These are phyloP conservation scores for Sordariomycetes sp. DNA, from an alignment of 2,329 filamentous ascomycete genomes.

Conservation along the genomic window DNA sequence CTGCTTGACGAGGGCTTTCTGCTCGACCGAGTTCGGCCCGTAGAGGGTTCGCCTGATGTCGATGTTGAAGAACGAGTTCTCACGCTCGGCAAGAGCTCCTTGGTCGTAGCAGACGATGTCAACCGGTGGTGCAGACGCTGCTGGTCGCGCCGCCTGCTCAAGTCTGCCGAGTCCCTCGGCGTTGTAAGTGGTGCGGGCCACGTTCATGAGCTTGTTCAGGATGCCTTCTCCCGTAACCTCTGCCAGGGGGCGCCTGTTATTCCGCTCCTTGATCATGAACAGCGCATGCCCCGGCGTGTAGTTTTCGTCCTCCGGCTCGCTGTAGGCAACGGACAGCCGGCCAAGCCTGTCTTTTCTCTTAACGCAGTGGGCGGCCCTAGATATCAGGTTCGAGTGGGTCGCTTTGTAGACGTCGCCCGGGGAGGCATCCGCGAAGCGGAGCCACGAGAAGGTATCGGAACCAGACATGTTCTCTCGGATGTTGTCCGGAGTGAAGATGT, in stretches of 20 bases:
- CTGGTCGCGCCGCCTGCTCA: conserved; percentile 71
- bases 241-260: conserved; percentile 54
- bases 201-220: conserved; percentile 67
- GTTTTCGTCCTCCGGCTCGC: conserved; percentile 48
- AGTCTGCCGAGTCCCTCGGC: conserved; percentile 65
- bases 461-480: conserved; percentile 52
- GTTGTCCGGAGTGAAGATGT: conserved; percentile 78
- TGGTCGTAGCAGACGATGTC: conserved; percentile 67
- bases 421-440: conserved; percentile 75
- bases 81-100: conserved; percentile 52
- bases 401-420: conserved; percentile 60
- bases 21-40: conserved; percentile 51
- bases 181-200: conserved; percentile 55
- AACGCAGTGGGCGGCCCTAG: conserved; percentile 56
- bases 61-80: conserved; percentile 69
- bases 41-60: conserved; percentile 66
- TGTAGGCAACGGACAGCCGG: conserved; percentile 59
- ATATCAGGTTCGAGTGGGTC: conserved; percentile 60
- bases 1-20: conserved; percentile 63
- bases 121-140: conserved; percentile 75
- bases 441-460: conserved; percentile 70
- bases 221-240: conserved; percentile 63
- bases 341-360: conserved; percentile 49
- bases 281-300: conserved; percentile 67
- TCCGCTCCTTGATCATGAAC: conserved; percentile 67